Percentiles rank a stretch among this genome's conserved stretches.
These are phyloP conservation scores for Myotisia sp. DNA, from an alignment of 2,329 filamentous ascomycete species.

Conservation along the genomic window DNA sequence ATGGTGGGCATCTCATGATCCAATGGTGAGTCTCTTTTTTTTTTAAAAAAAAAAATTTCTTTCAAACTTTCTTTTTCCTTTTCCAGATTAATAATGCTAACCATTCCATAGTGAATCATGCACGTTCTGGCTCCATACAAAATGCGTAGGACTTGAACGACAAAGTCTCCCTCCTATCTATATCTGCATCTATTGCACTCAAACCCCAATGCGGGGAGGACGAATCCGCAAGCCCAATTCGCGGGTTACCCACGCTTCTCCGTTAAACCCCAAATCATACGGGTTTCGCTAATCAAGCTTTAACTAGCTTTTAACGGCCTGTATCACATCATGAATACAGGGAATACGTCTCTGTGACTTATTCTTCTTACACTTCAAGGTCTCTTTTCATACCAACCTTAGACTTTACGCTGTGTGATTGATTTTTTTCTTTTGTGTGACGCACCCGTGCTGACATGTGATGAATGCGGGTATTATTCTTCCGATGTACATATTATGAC, in stretches of 20 bases:
- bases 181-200: slow-evolving; percentile 38
- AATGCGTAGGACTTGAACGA: slow-evolving; percentile 41
- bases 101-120: slow-evolving; percentile 39
- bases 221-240: slow-evolving; percentile 15
- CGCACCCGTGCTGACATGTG: no score
- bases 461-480: no score
- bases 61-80: neutral
- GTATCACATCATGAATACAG: no score
- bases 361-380: no score
- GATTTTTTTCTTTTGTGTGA: no score
- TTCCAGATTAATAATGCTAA: neutral
- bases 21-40: slow-evolving; percentile 35
- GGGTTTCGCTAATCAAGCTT: slow-evolving; percentile 8
- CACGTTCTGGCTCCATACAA: slow-evolving; percentile 47
- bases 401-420: no score
- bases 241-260: slow-evolving; percentile 11
- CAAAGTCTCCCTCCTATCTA: slow-evolving; percentile 35
- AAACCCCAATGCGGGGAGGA: slow-evolving; percentile 18
- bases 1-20: slow-evolving; percentile 43
- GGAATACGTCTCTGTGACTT: no score
- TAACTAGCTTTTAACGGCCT: no score
- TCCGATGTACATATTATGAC: no score
- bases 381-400: no score
- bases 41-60: neutral
- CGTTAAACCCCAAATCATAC: slow-evolving; percentile 17